A percentile compares a stretch with the other conserved stretches of the same genome.
Conservation (phyloP, 2,329 filamentous ascomycete species). For the Aureobasidium mangrovei region DNA sequence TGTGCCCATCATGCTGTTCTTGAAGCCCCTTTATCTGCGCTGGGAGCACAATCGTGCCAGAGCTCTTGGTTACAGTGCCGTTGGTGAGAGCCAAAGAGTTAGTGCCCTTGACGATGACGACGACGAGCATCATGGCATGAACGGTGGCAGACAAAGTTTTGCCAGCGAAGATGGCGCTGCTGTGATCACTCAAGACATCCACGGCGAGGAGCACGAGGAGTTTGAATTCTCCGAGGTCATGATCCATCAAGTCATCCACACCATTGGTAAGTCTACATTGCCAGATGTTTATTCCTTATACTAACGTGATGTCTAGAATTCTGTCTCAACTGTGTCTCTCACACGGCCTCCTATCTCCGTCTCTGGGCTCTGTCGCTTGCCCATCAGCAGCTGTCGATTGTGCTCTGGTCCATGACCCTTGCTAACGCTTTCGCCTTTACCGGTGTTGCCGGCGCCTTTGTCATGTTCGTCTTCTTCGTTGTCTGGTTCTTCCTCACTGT, state of each 20-base stretch:
- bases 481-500: slow-evolving; percentile 84
- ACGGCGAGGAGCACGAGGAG: slow-evolving; percentile 78
- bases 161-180: slow-evolving; percentile 68
- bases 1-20: slow-evolving; percentile 82
- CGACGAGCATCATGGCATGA: slow-evolving; percentile 43
- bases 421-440: slow-evolving; percentile 61
- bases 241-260: slow-evolving; percentile 99
- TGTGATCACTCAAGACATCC: slow-evolving; percentile 81
- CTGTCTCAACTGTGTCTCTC: slow-evolving; percentile 96
- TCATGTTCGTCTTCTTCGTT: slow-evolving; percentile 73
- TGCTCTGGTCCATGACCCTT: slow-evolving; percentile 95
- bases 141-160: slow-evolving; percentile 56
- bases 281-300: slow-evolving; percentile 9
- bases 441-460: slow-evolving; percentile 63
- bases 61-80: slow-evolving; percentile 81
- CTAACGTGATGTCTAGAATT: slow-evolving; percentile 56
- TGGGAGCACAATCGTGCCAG: slow-evolving; percentile 87
- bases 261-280: slow-evolving; percentile 62
- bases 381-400: slow-evolving; percentile 93
- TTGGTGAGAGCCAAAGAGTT: slow-evolving; percentile 80
- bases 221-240: slow-evolving; percentile 96
- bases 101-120: slow-evolving; percentile 87
- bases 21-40: slow-evolving; percentile 92
- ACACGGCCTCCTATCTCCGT: slow-evolving; percentile 96
- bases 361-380: slow-evolving; percentile 96